Evolutionary conservation across 2,329 filamentous ascomycete genomes (phyloP).

Genomic region (Scedosporium apiospermum): DNA sequence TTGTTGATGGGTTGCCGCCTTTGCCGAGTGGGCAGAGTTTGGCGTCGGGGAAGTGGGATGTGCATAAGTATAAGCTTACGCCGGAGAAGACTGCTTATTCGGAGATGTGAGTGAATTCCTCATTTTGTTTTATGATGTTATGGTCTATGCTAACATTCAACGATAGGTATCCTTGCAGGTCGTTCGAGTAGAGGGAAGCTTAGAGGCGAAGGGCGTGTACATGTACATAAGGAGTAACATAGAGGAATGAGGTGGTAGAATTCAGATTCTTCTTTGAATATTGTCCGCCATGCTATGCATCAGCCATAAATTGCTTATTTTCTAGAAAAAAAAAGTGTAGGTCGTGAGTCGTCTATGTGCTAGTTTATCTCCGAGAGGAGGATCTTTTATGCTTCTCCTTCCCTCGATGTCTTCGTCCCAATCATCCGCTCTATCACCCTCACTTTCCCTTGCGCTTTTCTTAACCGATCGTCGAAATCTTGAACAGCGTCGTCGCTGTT

Average conservation of each 20-base stretch:
- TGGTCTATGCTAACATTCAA: conserved; percentile 17
- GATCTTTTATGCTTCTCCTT: not conserved
- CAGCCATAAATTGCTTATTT: not conserved
- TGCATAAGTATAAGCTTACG: conserved; percentile 58
- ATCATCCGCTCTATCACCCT: conserved; percentile 74
- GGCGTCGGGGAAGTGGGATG: conserved; percentile 45
- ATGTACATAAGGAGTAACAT: conserved; percentile 20
- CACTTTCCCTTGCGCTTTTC: conserved; percentile 71
- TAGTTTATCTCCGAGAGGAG: not conserved
- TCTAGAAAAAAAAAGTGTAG: not conserved
- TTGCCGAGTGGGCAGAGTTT: conserved; percentile 62
- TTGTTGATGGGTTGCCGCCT: conserved; percentile 76
- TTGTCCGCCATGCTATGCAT: not conserved
- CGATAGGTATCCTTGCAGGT: conserved; percentile 53
- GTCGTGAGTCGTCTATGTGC: not conserved
- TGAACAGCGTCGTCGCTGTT: conserved; percentile 86
- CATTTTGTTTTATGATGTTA: not conserved
- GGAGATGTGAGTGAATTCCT: conserved; percentile 44
- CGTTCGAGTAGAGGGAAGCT: conserved; percentile 37
- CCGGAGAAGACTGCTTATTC: conserved; percentile 60
- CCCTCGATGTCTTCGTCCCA: conserved; percentile 22
- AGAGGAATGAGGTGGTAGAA: conserved; percentile 11
- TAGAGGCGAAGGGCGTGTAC: conserved; percentile 15
- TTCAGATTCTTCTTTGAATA: conserved; percentile 9
- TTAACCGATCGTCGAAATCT: conserved; percentile 83